These are phyloP conservation scores for Aspergillus ochraceus DNA, from an alignment of 2,329 filamentous ascomycete species.

Conservation along the genomic window DNA sequence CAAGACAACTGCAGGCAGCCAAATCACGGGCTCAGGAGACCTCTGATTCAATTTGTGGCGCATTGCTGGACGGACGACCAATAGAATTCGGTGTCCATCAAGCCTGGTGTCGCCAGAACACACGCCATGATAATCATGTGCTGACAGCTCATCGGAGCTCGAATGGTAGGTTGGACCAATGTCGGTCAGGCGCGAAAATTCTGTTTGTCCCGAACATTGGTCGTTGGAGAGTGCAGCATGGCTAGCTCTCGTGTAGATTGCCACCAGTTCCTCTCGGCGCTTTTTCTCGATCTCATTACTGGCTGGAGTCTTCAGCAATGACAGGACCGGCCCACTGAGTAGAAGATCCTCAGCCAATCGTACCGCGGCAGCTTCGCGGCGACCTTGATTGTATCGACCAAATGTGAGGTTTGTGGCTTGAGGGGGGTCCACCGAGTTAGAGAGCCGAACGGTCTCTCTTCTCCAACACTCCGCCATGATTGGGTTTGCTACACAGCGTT, in stretches of 20 bases:
- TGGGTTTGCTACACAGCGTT: neutral
- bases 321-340: neutral
- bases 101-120: neutral
- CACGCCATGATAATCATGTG: neutral
- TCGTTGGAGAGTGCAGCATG: neutral
- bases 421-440: neutral
- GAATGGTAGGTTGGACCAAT: neutral
- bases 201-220: neutral
- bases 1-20: neutral
- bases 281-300: neutral
- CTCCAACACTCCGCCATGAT: neutral
- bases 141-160: neutral
- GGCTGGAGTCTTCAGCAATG: neutral
- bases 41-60: neutral
- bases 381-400: neutral
- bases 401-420: neutral
- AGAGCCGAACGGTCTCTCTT: neutral
- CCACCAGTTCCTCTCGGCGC: neutral
- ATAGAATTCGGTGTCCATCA: neutral
- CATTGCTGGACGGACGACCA: neutral
- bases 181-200: neutral
- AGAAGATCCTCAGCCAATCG: neutral
- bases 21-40: neutral
- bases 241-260: neutral
- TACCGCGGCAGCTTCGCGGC: neutral